Conservation (phyloP, 306 rosid genomes). For the Pyrus betulifolia region DNA sequence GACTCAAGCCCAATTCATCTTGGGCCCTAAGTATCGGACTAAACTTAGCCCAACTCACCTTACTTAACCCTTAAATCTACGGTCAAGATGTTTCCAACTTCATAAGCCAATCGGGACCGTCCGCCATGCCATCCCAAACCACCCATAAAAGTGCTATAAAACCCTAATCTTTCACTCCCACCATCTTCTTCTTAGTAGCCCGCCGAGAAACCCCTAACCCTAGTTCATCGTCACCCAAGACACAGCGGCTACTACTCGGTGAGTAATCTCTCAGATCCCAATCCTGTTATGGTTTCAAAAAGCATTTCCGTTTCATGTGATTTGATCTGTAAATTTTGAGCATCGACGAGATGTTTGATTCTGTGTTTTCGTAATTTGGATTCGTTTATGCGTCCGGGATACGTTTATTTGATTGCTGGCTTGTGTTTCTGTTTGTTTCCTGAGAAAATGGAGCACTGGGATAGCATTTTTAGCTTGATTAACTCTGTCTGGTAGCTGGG, state of each 20-base stretch:
- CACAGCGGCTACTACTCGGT: neutral
- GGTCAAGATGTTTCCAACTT: neutral
- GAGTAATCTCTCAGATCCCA: neutral
- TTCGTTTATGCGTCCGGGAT: neutral
- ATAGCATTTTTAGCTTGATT: neutral
- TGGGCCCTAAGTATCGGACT: neutral
- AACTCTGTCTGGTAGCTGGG: neutral
- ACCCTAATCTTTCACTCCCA: slow-evolving; percentile 7
- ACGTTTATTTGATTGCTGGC: neutral
- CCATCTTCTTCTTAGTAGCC: neutral
- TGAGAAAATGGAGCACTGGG: neutral
- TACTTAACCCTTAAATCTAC: neutral
- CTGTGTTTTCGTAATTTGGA: neutral
- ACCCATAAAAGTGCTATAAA: slow-evolving; percentile 10
- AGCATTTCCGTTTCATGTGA: neutral
- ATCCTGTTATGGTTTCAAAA: neutral
- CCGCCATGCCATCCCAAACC: neutral
- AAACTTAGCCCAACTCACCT: neutral
- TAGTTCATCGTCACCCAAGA: neutral
- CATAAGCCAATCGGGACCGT: slow-evolving; percentile 8
- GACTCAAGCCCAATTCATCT: neutral
- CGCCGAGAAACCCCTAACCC: slow-evolving; percentile 18
- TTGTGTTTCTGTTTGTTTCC: neutral
- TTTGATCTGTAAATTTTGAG: neutral
- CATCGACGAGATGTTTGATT: neutral